Evolutionary conservation across 164 flowering plant genomes (phyloP), one percentile per base, ranked within the genome.

Genomic region (Buxus sempervirens): DNA sequence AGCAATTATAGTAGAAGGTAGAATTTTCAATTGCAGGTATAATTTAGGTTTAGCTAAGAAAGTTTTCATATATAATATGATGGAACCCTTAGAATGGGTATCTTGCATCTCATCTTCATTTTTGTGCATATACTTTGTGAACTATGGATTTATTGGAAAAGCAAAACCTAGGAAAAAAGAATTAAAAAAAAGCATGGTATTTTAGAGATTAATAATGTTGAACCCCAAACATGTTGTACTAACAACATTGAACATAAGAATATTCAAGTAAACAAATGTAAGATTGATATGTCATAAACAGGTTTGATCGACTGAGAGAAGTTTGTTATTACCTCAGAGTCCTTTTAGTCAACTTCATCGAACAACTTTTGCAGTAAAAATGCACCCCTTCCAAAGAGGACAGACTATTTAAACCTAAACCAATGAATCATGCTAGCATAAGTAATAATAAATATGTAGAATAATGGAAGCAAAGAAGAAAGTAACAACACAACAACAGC

Each of bases 301-400:
- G 27, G 26, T 54, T 22, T 18, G n/a, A 41, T 16, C n/a, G 8
- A 18, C 16, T 4, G 51, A 45, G 6, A 38, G 58, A 58, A 62
- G 13, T 1, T 13, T 21, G 10, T 5, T 20, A 58, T 51, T 79
- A 90, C 98, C 95, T 85, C 48, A 90, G 76, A 68, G 88, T 82
- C 59, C 38, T 71, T 42, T 36, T 78, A 13, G 91, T 92, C 73
- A 95, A 70, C 79, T 81, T 86, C 58, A 67, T 38, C 0, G 88
- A 85, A 82, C 98, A 95, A 69, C 45, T 84, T 76, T 86, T 84
- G 84, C 98, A 92, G 73, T 84, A 88, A 74, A 95, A 86, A 61
- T 89, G 70, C 61, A 90, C 86, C 22, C 75, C 89, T 68, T 73
- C 80, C 36, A 51, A 58, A 42, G 87, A 78, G 18, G 86, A 79